Conservation (phyloP, 768 basidiomycete species). For the Naganishia vishniacii region DNA sequence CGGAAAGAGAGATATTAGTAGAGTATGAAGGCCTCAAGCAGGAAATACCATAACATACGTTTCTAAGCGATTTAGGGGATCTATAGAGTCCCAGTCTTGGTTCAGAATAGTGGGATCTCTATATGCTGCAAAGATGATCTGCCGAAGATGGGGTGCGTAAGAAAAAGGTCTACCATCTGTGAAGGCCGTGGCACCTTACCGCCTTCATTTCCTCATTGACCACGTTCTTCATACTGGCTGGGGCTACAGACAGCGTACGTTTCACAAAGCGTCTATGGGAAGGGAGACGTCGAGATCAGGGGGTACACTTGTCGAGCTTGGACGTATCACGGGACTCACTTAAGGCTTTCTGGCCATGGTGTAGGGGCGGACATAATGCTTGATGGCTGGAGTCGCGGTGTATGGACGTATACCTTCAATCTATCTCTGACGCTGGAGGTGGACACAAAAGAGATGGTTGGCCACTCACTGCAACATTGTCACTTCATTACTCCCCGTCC, state of each 20-base stretch:
- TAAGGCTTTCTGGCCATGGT: conserved; percentile 14
- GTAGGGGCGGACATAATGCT: not conserved
- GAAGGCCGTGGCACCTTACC: too few species aligned
- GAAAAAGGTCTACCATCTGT: too few species aligned
- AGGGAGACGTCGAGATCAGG: not conserved
- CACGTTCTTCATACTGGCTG: conserved; percentile 74
- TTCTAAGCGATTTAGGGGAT: conserved; percentile 57
- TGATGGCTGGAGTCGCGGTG: not conserved
- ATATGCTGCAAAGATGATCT: conserved; percentile 90
- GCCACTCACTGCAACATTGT: too few species aligned
- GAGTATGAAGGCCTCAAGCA: not conserved
- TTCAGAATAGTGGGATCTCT: conserved; percentile 75
- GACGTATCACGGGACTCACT: not conserved
- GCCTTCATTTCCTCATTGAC: conserved; percentile 91
- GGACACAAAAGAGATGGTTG: too few species aligned
- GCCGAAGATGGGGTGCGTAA: too few species aligned
- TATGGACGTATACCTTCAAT: too few species aligned
- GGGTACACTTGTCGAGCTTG: too few species aligned
- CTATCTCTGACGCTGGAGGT: too few species aligned
- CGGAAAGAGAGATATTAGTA: not conserved
- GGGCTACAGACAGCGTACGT: conserved; percentile 60
- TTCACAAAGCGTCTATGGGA: conserved; percentile 21
- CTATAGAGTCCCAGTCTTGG: conserved; percentile 86
- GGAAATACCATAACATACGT: conserved; percentile 59
- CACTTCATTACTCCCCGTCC: too few species aligned